Evolutionary conservation across 306 rosid genomes (phyloP), one percentile per base, ranked within the genome.

Genomic region (Cercis canadensis): DNA sequence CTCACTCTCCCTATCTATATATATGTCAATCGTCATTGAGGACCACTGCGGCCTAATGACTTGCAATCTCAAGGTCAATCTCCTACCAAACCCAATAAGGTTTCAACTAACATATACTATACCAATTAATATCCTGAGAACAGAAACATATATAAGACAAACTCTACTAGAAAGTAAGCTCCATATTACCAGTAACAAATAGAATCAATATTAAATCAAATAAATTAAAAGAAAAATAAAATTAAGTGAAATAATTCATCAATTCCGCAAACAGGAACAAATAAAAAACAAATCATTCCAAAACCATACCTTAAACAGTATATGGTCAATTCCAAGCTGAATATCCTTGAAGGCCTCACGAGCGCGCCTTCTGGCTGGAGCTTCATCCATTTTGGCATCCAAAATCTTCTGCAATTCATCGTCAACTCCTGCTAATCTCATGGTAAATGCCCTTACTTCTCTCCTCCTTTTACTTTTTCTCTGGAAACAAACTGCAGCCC

Each of bases 301-400:
- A 9, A 33, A 16, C 15, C 16, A 16, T 17, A 78, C 97, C 96
- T 90, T 90, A 70, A 92, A 92, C 77, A 92, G 65, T 33, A 92
- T 83, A 51, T 92, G 96, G 62, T 92, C 93, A 75, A 92, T 82
- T 6, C 87, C 86, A 67, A 92, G 97, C 75, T 92, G 98, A 77
- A 81, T 75, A 34, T 81, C 84, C 87, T 87, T 92, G 64, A 92
- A 82, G 58, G 96, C 86, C 64, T 87, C 88, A 37, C 98, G 91
- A 59, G 92, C 97, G 16, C 83, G 83, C 60, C 90, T 86, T 87
- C 98, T 88, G 67, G 97, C 80, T 0, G 83, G 66, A 0, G 73
- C 98, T 76, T 84, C 79, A 59, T 90, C 97, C 97, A 85, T 87
- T 2, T 84, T 79, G 53, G 90, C 80, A 59, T 82, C 79, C 69